These are phyloP conservation scores for Jimgerdemannia lactiflua DNA, from an alignment of 192 early-diverging fungal species.

Conservation along the genomic window DNA sequence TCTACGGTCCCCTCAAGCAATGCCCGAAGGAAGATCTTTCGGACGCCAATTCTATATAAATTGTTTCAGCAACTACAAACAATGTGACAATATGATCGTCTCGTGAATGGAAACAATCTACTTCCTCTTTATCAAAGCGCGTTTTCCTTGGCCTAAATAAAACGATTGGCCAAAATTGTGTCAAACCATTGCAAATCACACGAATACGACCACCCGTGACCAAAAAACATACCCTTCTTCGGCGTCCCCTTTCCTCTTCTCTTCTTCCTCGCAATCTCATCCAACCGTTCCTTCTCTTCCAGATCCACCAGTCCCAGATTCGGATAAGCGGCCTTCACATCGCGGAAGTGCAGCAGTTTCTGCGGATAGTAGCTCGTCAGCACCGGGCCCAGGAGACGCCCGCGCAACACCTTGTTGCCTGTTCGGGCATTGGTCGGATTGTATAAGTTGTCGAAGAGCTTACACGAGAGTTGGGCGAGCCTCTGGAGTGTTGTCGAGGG, in stretches of 20 bases:
- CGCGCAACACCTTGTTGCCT: conserved; percentile 71
- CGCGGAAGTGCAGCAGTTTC: conserved; percentile 42
- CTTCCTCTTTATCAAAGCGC: conserved; percentile 53
- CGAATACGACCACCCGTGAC: neutral
- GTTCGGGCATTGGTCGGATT: conserved; percentile 67
- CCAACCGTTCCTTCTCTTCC: conserved; percentile 64
- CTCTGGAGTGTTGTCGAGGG: conserved; percentile 34
- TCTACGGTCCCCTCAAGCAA: too few species aligned
- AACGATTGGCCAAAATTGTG: neutral
- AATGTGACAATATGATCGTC: neutral
- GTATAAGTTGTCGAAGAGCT: conserved; percentile 65
- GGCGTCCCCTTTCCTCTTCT: conserved; percentile 76
- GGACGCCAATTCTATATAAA: neutral
- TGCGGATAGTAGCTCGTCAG: conserved; percentile 69
- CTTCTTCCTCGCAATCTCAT: conserved; percentile 62
- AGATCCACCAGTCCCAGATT: conserved; percentile 50
- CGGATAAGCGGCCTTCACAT: conserved; percentile 49
- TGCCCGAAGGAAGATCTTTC: too few species aligned
- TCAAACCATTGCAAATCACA: neutral
- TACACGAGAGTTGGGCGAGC: conserved; percentile 55
- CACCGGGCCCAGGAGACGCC: conserved; percentile 63
- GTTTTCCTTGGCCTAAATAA: conserved; percentile 50
- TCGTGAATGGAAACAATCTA: conserved; percentile 13
- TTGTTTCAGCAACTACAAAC: neutral
- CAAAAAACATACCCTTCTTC: conserved; percentile 57